These are phyloP conservation scores for Phaeosphaeriaceae sp. DNA, from an alignment of 2,329 filamentous ascomycete genomes.

Conservation along the genomic window DNA sequence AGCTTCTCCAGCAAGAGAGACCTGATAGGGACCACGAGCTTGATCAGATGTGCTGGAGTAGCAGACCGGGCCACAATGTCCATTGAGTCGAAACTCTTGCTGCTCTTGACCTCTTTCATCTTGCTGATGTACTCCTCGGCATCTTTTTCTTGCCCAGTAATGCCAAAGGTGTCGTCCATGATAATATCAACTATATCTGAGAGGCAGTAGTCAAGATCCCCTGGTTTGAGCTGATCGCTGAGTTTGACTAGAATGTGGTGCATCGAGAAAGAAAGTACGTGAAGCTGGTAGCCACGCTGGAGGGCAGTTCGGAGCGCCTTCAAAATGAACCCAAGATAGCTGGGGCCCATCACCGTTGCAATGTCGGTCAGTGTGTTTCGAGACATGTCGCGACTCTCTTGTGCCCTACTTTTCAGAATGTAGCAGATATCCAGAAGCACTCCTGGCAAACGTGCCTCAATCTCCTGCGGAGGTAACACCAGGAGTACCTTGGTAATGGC, in stretches of 20 bases:
- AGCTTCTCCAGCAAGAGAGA: slow-evolving; percentile 83
- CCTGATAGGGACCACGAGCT: slow-evolving; percentile 80
- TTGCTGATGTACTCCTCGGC: slow-evolving; percentile 93
- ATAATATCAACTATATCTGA: slow-evolving; percentile 79
- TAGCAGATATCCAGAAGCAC: slow-evolving; percentile 92
- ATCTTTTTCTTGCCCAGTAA: slow-evolving; percentile 93
- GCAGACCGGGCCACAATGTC: slow-evolving; percentile 86
- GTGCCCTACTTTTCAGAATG: slow-evolving; percentile 86
- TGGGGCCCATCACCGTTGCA: slow-evolving; percentile 77
- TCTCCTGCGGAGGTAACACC: slow-evolving; percentile 74
- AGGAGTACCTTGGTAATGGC: slow-evolving; percentile 88
- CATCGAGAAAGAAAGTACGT: slow-evolving; percentile 93
- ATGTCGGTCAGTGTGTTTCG: slow-evolving; percentile 88
- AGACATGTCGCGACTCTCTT: slow-evolving; percentile 89
- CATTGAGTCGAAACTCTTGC: slow-evolving; percentile 98
- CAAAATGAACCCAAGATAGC: slow-evolving; percentile 89
- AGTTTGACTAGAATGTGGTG: slow-evolving; percentile 85
- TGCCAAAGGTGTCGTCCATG: slow-evolving; percentile 97
- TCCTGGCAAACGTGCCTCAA: slow-evolving; percentile 77
- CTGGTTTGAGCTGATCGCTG: slow-evolving; percentile 75
- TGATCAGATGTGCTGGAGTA: slow-evolving; percentile 74
- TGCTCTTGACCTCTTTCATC: slow-evolving; percentile 98
- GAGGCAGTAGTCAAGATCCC: slow-evolving; percentile 89
- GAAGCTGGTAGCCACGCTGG: slow-evolving; percentile 86
- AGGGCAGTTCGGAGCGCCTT: slow-evolving; percentile 87